Percentiles rank a stretch among this genome's conserved stretches.
phyloP scores from a whole-genome alignment of 192 early-diverging fungal species.

The Backusella circina region DNA sequence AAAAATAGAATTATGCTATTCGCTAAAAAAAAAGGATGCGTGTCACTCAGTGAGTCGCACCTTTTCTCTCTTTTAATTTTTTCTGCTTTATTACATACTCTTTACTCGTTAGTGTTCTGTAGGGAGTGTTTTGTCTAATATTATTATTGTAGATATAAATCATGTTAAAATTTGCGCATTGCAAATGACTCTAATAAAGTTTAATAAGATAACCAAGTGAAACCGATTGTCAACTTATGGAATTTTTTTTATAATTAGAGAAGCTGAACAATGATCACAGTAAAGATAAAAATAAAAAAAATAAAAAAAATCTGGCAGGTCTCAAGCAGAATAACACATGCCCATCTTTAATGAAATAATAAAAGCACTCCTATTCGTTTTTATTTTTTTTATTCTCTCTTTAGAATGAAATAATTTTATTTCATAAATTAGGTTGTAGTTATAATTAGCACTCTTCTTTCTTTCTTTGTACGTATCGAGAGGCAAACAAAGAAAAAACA shows the following conservation, averaged over 20 bases:
- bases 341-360: not conserved
- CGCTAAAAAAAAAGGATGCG: not conserved
- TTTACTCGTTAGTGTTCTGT: not conserved
- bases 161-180: not conserved
- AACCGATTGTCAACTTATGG: not conserved
- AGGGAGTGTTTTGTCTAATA: not conserved
- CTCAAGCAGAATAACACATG: not conserved
- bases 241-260: not conserved
- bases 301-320: not conserved
- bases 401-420: not conserved
- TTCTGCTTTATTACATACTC: not conserved
- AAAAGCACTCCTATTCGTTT: not conserved
- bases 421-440: not conserved
- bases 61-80: not conserved
- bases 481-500: not conserved
- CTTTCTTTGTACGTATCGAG: not conserved
- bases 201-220: not conserved
- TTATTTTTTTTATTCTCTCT: not conserved
- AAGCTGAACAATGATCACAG: not conserved
- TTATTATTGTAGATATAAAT: not conserved
- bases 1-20: not conserved
- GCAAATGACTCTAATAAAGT: not conserved
- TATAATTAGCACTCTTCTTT: not conserved
- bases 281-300: too few species aligned
- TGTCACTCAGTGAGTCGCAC: too few species aligned